A percentile compares a stretch with the other conserved stretches of the same genome.
Evolutionary conservation across 192 early-diverging fungal genomes (phyloP).

Genomic region (Lobosporangium transversale): DNA sequence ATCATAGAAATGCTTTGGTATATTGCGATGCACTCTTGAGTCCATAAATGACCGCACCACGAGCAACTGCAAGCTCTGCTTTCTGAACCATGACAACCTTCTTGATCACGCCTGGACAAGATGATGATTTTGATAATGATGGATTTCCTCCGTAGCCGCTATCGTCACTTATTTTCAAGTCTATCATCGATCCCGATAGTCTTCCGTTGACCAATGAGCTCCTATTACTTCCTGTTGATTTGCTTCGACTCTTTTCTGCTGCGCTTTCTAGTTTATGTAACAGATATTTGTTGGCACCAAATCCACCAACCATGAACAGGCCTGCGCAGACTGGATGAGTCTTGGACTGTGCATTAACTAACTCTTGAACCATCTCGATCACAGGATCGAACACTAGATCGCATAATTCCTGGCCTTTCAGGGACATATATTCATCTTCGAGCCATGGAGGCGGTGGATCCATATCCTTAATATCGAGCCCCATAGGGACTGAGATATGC

Average conservation of each 20-base stretch:
- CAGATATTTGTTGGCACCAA: constrained; percentile 61
- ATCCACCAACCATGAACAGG: constrained; percentile 63
- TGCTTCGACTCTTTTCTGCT: constrained; percentile 6
- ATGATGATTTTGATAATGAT: not conserved
- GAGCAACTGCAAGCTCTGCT: constrained; percentile 49
- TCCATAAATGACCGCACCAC: constrained; percentile 53
- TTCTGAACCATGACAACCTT: constrained; percentile 51
- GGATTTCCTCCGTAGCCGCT: not conserved
- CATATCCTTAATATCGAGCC: constrained; percentile 48
- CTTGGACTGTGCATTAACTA: constrained; percentile 50
- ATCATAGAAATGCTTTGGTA: constrained; percentile 47
- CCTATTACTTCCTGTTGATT: not conserved
- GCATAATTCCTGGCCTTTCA: constrained; percentile 55
- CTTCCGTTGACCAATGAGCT: not conserved
- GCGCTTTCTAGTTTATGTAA: constrained; percentile 17
- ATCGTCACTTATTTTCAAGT: constrained; percentile 31
- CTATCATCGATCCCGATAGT: constrained; percentile 20
- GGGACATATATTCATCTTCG: constrained; percentile 53
- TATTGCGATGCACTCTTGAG: constrained; percentile 53
- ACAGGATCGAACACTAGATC: constrained; percentile 62
- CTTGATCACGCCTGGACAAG: constrained; percentile 30
- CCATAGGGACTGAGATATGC: constrained; percentile 46
- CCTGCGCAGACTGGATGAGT: constrained; percentile 51
- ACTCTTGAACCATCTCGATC: constrained; percentile 45
- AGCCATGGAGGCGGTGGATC: constrained; percentile 40